Conservation (phyloP, 805 yeast genomes). For the Saccharomycopsis schoenii region DNA sequence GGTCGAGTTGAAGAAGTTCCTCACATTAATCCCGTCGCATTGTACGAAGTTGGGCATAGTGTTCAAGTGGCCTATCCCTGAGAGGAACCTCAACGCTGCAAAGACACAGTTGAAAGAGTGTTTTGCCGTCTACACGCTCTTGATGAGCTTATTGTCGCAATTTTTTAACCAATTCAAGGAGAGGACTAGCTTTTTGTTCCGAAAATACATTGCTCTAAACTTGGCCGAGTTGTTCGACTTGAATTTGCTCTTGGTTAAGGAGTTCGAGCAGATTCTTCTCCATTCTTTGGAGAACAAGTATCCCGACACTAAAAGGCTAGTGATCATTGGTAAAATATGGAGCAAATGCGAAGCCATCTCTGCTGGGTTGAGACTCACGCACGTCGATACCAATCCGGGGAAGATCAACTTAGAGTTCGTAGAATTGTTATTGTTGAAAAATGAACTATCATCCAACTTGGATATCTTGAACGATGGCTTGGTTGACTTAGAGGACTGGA, state of each 20-base stretch:
- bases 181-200: slow-evolving; percentile 1
- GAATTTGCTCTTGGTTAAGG: background rate
- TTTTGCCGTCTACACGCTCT: slow-evolving; percentile 33
- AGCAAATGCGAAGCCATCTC: slow-evolving; percentile 45
- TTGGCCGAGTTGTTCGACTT: slow-evolving; percentile 1
- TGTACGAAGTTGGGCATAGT: slow-evolving; percentile 68
- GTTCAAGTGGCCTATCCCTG: slow-evolving; percentile 48
- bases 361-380: slow-evolving; percentile 20
- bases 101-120: slow-evolving; percentile 37
- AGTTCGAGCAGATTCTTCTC: background rate
- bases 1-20: slow-evolving; percentile 49
- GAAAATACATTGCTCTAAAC: background rate
- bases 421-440: slow-evolving; percentile 41
- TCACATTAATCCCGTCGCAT: slow-evolving; percentile 58
- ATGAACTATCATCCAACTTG: slow-evolving; percentile 35
- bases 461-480: slow-evolving; percentile 48
- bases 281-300: background rate
- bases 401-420: slow-evolving; percentile 33
- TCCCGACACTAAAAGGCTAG: slow-evolving; percentile 32
- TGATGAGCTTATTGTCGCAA: slow-evolving; percentile 36
- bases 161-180: slow-evolving; percentile 22
- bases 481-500: slow-evolving; percentile 63
- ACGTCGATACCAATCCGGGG: background rate
- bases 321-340: slow-evolving; percentile 65
- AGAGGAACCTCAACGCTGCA: slow-evolving; percentile 33